Base-by-base conservation (phyloP, 2,329 filamentous ascomycete species). In the Teratosphaeria pseudoeucalypti region DNA sequence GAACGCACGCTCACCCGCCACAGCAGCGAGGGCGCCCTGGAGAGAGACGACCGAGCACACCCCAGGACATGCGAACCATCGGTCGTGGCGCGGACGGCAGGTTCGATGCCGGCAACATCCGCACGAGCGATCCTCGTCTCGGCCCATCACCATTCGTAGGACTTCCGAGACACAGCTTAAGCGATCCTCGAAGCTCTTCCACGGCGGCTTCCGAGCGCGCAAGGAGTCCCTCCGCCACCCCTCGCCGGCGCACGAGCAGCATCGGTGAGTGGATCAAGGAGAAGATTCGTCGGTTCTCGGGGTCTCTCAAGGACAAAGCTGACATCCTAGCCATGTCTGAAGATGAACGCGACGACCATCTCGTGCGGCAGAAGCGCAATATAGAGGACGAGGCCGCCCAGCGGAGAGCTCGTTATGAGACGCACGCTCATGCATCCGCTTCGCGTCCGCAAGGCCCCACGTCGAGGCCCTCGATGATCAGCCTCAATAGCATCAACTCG, bases 301-400 rank as follows among this genome's bases (percentile, higher is more conserved):
- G 39, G 3, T 52, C 26, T 5, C 34, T 61, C 39, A 58, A 58
- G 43, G 39, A 61, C 34, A 56, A 58, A 53, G 29, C 53, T n/a
- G 52, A 43, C 29, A 58, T 61, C 26, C n/a, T 61, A 6, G 52
- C 34, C 14, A 58, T 58, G 56, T 39, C 47, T 34, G n/a, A 32
- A 19, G 34, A 37, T 16, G 58, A 60, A 49, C 55, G 58, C 14
- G 27, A 39, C 32, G 47, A 34, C 27, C 19, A 27, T n/a, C 19
- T 57, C 43, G 56, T 57, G 4, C 19, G 34, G 23, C 39, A 57
- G 19, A 47, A 34, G 34, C 32, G 23, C 34, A 56, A 26, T 37
- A 3, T 26, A 27, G 54, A 56, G 54, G 29, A 19, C 23, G 43
- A 49, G 9, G 43, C 43, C 11, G 43, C 43, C 6, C 16, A 49